Evolutionary conservation across 139 green algal genomes (phyloP).

Genomic region (Deuterostichococcus epilithicus): DNA sequence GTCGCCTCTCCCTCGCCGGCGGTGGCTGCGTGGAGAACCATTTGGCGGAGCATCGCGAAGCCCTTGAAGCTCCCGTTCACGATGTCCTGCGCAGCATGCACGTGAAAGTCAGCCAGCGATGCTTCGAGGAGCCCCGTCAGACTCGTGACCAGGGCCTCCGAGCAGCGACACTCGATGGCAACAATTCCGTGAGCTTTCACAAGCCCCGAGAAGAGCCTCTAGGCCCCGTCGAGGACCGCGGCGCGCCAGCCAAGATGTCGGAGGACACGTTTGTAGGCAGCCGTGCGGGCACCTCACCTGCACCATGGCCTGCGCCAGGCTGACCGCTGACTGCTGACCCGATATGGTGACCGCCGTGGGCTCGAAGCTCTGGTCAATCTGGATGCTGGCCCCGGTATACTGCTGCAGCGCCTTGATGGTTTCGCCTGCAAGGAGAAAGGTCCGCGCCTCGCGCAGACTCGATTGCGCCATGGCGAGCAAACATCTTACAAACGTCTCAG

Average conservation of each 20-base stretch:
- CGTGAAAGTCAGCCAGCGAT: neutral
- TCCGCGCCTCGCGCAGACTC: too few species aligned
- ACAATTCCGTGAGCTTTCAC: neutral
- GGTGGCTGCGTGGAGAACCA: constrained; percentile 23
- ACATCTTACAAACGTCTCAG: too few species aligned
- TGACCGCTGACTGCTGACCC: constrained; percentile 45
- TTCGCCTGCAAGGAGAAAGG: constrained; percentile 48
- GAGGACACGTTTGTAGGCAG: too few species aligned
- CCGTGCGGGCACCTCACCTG: neutral
- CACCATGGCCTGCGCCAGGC: constrained; percentile 34
- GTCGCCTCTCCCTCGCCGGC: neutral
- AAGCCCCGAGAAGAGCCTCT: neutral
- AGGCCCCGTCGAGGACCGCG: too few species aligned
- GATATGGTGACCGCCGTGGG: constrained; percentile 83
- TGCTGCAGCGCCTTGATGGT: constrained; percentile 92
- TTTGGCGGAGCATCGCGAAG: constrained; percentile 57
- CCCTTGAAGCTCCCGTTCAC: constrained; percentile 57
- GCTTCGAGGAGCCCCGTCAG: neutral
- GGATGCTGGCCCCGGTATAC: constrained; percentile 64
- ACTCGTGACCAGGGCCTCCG: neutral
- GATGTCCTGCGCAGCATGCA: constrained; percentile 35
- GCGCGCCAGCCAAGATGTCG: too few species aligned
- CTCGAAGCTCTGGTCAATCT: constrained; percentile 74
- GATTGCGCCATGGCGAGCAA: too few species aligned
- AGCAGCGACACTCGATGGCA: neutral